These are phyloP conservation scores for Xylariomycetidae sp. DNA, from an alignment of 2,329 filamentous ascomycete genomes.

Conservation along the genomic window DNA sequence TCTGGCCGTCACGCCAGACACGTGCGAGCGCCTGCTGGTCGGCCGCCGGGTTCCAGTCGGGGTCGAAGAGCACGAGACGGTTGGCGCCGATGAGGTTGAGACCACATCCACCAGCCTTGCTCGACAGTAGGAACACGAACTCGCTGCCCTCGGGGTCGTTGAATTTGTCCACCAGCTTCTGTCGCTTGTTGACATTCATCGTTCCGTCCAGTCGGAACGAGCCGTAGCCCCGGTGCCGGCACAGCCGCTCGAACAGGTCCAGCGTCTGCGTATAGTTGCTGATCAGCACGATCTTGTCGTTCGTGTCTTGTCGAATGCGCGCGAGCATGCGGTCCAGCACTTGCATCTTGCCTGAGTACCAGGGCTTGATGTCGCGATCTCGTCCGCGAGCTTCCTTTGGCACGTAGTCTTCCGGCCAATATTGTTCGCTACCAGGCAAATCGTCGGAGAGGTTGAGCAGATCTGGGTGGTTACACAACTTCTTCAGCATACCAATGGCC, in stretches of 20 bases:
- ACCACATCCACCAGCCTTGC: slow-evolving; percentile 93
- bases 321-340: slow-evolving; percentile 98
- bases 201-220: slow-evolving; percentile 87
- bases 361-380: slow-evolving; percentile 86
- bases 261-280: slow-evolving; percentile 97
- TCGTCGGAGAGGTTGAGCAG: slow-evolving; percentile 78
- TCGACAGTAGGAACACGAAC: slow-evolving; percentile 93
- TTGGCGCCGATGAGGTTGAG: slow-evolving; percentile 77
- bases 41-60: slow-evolving; percentile 95
- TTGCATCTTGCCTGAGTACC: slow-evolving; percentile 98
- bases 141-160: slow-evolving; percentile 87
- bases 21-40: slow-evolving; percentile 95
- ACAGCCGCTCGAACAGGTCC: slow-evolving; percentile 88
- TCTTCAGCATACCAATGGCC: slow-evolving; percentile 94
- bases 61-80: slow-evolving; percentile 84
- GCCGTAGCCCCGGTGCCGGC: slow-evolving; percentile 78
- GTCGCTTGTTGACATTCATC: slow-evolving; percentile 95
- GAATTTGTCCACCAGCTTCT: slow-evolving; percentile 96
- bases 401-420: slow-evolving; percentile 80
- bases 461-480: slow-evolving; percentile 97
- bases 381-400: slow-evolving; percentile 82
- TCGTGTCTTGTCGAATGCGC: slow-evolving; percentile 89
- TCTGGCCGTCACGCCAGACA: slow-evolving; percentile 98
- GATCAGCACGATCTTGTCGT: slow-evolving; percentile 98
- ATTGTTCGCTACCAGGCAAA: slow-evolving; percentile 76